Evolutionary conservation across 139 green algal species (phyloP).

Genomic region (Chlorella vulgaris): DNA sequence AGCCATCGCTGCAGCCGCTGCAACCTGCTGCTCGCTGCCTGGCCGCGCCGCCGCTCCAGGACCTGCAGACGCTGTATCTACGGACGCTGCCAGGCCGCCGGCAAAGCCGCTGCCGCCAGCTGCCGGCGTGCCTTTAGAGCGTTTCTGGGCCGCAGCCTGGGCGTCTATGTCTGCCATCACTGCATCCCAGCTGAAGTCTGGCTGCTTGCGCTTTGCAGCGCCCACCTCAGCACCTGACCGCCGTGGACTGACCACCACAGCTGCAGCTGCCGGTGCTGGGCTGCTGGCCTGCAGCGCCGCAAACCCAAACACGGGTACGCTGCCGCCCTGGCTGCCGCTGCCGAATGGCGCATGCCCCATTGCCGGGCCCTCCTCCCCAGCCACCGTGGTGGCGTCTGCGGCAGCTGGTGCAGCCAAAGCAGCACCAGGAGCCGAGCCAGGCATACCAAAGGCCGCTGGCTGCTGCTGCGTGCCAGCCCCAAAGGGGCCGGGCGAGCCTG

Average conservation of each 20-base stretch:
- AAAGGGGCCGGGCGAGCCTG: slow-evolving; percentile 1
- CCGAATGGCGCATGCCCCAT: background rate
- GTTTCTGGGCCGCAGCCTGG: background rate
- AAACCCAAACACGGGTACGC: slow-evolving; percentile 36
- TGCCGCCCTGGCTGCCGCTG: background rate
- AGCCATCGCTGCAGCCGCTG: background rate
- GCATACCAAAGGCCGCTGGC: slow-evolving; percentile 9
- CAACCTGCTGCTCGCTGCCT: background rate
- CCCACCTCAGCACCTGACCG: background rate
- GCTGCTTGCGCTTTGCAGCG: slow-evolving; percentile 6
- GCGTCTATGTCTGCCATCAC: slow-evolving; percentile 16
- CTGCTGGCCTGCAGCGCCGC: slow-evolving; percentile 8
- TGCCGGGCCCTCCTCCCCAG: no score
- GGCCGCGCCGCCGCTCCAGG: background rate
- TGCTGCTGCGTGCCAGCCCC: background rate
- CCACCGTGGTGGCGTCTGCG: background rate
- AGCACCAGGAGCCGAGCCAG: background rate
- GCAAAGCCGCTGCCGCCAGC: background rate
- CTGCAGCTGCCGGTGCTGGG: background rate
- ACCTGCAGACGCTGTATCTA: background rate
- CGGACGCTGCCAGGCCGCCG: background rate
- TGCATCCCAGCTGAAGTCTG: slow-evolving; percentile 28
- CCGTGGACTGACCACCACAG: background rate
- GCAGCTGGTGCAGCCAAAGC: no score
- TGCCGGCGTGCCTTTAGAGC: background rate